These are phyloP conservation scores for Aegilops umbellulata DNA, from an alignment of 176 grass and related monocot species.

Conservation along the genomic window DNA sequence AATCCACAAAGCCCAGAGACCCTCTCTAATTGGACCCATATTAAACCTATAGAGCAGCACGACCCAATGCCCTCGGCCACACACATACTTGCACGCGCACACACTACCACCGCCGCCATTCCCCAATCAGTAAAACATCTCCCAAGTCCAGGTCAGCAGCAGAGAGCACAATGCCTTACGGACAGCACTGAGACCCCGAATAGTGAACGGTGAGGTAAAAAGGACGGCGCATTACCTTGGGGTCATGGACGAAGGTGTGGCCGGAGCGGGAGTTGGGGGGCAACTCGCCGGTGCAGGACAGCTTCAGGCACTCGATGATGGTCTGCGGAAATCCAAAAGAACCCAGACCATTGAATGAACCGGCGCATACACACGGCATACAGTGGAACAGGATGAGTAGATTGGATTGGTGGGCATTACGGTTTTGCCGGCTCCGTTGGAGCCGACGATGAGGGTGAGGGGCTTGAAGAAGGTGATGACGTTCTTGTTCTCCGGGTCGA, in stretches of 20 bases:
- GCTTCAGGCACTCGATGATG: conserved; percentile 97
- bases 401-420: conserved; percentile 36
- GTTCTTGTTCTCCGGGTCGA: conserved; percentile 98
- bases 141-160: background rate
- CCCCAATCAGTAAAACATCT: background rate
- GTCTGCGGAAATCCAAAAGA: conserved; percentile 49
- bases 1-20: background rate
- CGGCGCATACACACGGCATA: background rate
- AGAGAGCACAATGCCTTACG: background rate
- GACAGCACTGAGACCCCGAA: background rate
- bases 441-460: conserved; percentile 94
- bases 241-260: conserved; percentile 94
- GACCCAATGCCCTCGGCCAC: background rate
- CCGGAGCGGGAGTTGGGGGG: conserved; percentile 90
- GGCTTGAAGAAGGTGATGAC: conserved; percentile 99
- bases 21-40: background rate
- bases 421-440: conserved; percentile 95
- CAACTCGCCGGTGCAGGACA: conserved; percentile 91
- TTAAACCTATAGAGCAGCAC: background rate
- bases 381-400: background rate
- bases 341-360: background rate
- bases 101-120: background rate
- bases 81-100: background rate
- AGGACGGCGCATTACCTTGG: conserved; percentile 47
- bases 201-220: background rate